These are phyloP conservation scores for Claviceps paspali DNA, from an alignment of 2,329 filamentous ascomycete genomes.

Conservation along the genomic window DNA sequence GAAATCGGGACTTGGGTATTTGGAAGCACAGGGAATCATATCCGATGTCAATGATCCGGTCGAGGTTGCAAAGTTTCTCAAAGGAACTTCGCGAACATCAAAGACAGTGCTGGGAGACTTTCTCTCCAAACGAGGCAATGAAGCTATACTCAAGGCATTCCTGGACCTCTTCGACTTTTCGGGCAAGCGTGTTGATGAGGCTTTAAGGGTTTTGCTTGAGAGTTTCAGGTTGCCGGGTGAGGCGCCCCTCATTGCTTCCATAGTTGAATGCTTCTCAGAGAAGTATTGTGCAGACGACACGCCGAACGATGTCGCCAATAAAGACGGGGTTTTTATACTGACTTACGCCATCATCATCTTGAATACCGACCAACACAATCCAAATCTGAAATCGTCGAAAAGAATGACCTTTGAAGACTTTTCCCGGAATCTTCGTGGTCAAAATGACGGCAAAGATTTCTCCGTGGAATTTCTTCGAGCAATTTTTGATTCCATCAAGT, in stretches of 20 bases:
- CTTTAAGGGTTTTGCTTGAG: conserved; percentile 71
- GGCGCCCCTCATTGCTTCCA: conserved; percentile 81
- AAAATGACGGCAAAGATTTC: conserved; percentile 78
- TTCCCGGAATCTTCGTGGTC: conserved; percentile 73
- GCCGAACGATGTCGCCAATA: conserved; percentile 63
- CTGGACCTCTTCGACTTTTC: conserved; percentile 78
- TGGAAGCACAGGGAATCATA: conserved; percentile 77
- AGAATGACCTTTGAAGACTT: conserved; percentile 82
- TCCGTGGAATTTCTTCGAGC: conserved; percentile 64
- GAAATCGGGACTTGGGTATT: conserved; percentile 72
- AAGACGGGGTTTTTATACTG: conserved; percentile 78
- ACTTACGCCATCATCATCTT: conserved; percentile 96
- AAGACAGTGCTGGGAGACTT: conserved; percentile 88
- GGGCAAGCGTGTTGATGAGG: conserved; percentile 79
- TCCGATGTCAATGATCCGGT: conserved; percentile 55
- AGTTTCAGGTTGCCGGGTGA: conserved; percentile 90
- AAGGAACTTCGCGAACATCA: conserved; percentile 73
- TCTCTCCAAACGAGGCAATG: conserved; percentile 80
- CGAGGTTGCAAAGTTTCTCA: conserved; percentile 75
- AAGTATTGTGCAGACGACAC: conserved; percentile 61
- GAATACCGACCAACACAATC: conserved; percentile 94
- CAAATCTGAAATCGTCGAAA: conserved; percentile 62
- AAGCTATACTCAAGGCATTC: conserved; percentile 70
- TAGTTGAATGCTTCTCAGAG: conserved; percentile 74
- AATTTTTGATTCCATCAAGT: conserved; percentile 84